Base-by-base conservation (phyloP, 306 rosid genomes). In the Begonia peltatifolia region DNA sequence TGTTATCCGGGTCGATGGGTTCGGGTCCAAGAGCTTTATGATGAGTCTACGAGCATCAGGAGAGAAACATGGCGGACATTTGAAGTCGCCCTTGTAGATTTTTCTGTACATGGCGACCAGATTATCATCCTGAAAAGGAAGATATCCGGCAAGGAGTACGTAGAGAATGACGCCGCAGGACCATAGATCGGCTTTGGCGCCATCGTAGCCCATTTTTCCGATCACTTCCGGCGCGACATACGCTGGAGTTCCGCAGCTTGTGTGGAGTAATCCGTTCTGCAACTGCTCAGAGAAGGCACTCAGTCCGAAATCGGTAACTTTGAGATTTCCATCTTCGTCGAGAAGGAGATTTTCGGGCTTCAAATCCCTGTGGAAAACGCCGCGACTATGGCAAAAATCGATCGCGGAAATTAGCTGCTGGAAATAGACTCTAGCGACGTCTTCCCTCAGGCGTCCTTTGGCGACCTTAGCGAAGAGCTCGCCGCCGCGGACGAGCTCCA, bases 401-500 rank as follows among this genome's bases (percentile, higher is more conserved):
- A 92, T 63, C 61, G 99, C 94, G 3, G 99, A 92, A 51, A 92
- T 92, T 9, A 92, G 61, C 46, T 92, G 99, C 71, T 77, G 99
- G 55, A 92, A 92, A 30, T 81, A 92, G 10, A 80, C 63, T 35
- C 99, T 79, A 5, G 96, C 94, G 0, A 52, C 52, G 47, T 86
- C 96, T 16, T 92, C 99, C 30, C 58, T 79, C 5, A 92, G 52
- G 0, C 94, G 69, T 0, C 99, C 99, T 14, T 52, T 77, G 0
- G 87, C 79, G 0, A 92, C 66, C 20, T 83, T 92, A 36, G 76
- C 60, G 72, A 92, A 92, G n/a, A 92, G 93, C 70, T 92, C 99
- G 0, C 99, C 99, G n/a, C 99, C 96, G 0, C 96, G 80, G 17
- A 92, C 84, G 9, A 92, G 76, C 50, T 92, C 99, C 99, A 92